Percentiles rank a stretch among this genome's conserved stretches.
These are phyloP conservation scores for Penicillium sp. DNA, from an alignment of 2,329 filamentous ascomycete species.

Conservation along the genomic window DNA sequence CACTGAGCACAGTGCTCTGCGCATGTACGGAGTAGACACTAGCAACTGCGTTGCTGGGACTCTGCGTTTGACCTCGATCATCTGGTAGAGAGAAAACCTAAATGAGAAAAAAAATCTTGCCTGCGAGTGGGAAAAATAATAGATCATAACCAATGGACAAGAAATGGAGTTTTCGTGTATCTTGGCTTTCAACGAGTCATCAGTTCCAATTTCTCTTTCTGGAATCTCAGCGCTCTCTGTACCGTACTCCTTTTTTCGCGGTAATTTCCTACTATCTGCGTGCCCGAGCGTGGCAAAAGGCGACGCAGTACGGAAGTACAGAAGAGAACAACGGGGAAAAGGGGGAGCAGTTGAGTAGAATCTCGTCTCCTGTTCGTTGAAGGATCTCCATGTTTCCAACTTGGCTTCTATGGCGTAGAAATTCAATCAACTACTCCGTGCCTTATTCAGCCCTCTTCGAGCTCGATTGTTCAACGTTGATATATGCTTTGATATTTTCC, in stretches of 20 bases:
- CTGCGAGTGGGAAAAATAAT: not conserved
- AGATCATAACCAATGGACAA: not conserved
- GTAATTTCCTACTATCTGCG: not conserved
- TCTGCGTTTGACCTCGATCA: not conserved
- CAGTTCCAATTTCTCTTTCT: not conserved
- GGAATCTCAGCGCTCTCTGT: not conserved
- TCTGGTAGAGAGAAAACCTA: conserved; percentile 1
- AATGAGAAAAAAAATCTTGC: not conserved
- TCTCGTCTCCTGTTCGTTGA: not conserved
- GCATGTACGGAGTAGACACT: conserved; percentile 1
- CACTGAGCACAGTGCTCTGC: too few relatives aligned
- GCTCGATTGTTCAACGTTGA: not conserved
- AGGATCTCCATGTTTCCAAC: not conserved
- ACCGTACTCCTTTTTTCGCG: not conserved
- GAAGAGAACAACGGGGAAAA: not conserved
- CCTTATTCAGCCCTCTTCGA: not conserved
- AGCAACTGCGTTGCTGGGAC: not conserved
- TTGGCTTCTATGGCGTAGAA: not conserved
- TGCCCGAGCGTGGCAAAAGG: not conserved
- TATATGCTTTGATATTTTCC: conserved; percentile 3
- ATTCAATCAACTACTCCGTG: not conserved
- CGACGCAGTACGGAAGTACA: not conserved
- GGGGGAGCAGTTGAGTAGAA: not conserved
- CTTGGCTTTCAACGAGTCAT: not conserved
- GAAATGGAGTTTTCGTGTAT: not conserved